Conservation (phyloP, 768 basidiomycete genomes). For the Termitomyces sp. region DNA sequence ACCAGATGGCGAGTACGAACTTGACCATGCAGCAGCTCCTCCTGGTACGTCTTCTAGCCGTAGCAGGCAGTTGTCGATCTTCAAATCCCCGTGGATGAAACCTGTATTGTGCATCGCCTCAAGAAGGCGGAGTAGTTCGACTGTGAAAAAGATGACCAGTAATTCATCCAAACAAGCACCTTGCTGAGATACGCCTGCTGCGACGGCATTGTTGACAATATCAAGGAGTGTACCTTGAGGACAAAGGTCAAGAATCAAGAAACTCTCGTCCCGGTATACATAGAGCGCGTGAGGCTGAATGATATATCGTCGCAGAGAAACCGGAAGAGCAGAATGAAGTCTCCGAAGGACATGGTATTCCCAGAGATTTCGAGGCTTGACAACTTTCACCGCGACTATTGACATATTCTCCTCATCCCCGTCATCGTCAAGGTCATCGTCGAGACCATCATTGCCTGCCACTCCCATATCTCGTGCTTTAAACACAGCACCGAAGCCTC, state of each 20-base stretch:
- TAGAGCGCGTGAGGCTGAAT: conserved; percentile 78
- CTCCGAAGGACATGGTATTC: conserved; percentile 85
- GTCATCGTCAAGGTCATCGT: conserved; percentile 54
- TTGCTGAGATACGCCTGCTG: conserved; percentile 74
- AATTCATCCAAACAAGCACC: conserved; percentile 88
- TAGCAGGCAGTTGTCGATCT: conserved; percentile 98
- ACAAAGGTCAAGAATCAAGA: conserved; percentile 83
- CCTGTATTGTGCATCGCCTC: conserved; percentile 79
- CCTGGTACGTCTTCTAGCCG: conserved; percentile 83
- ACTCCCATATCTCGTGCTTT: conserved; percentile 61
- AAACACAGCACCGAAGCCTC: conserved; percentile 96
- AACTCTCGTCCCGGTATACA: conserved; percentile 85
- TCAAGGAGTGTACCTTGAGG: conserved; percentile 91
- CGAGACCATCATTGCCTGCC: conserved; percentile 45
- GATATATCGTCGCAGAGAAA: conserved; percentile 59
- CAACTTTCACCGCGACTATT: conserved; percentile 86
- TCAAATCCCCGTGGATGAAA: conserved; percentile 97
- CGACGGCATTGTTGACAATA: conserved; percentile 80
- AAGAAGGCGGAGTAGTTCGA: conserved; percentile 81
- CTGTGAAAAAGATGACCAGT: conserved; percentile 90
- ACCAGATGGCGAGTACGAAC: conserved; percentile 75
- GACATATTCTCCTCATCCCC: conserved; percentile 46
- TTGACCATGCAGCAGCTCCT: conserved; percentile 64
- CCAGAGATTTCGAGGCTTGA: conserved; percentile 87
- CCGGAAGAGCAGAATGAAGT: conserved; percentile 66